Evolutionary conservation across 257 asterid genomes (phyloP), one percentile per base, ranked within the genome.

Genomic region (Knoxia roxburghii): DNA sequence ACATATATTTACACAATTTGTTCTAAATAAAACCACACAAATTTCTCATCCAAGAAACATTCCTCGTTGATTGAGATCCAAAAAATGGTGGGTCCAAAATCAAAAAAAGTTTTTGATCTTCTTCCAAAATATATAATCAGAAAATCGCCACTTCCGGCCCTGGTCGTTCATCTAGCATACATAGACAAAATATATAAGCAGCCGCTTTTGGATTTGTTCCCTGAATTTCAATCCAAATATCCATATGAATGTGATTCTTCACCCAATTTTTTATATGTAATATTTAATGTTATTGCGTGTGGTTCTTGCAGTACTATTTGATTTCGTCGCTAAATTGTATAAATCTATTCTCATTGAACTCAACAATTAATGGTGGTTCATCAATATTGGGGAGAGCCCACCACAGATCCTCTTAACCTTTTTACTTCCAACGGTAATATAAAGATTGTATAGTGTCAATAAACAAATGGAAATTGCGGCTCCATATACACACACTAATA

Each of bases 91-190:
- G 73, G 73, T 14, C 67, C 73, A 35, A 48, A 37, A 37, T 48
- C 58, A 20, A 45, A 40, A 60, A 15, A 61, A 33, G 1, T 6
- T 69, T 58, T 33, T 41, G 69, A 62, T 71, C 21, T 71, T 53
- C 69, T 48, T 5, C 52, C 61, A 39, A 40, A n/a, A 20, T 2
- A 18, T 63, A 37, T 37, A 4, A 37, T 37, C 9, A 37, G 6
- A 37, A 24, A n/a, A 43, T 12, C 62, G 8, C 33, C 53, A 21
- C 50, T 7, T 53, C 30, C 9, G 9, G 9, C 37, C 39, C 51
- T 71, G 65, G 70, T 71, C 75, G 59, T 64, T 64, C 21, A 12
- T 18, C 29, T 0, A 29, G 75, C 65, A 27, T 35, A 71, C 62
- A 52, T 17, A 35, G 50, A 51, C 40, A 62, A 43, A 62, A 10